Base-by-base conservation (phyloP, 2,329 filamentous ascomycete genomes). In the Xylariaceae sp. region DNA sequence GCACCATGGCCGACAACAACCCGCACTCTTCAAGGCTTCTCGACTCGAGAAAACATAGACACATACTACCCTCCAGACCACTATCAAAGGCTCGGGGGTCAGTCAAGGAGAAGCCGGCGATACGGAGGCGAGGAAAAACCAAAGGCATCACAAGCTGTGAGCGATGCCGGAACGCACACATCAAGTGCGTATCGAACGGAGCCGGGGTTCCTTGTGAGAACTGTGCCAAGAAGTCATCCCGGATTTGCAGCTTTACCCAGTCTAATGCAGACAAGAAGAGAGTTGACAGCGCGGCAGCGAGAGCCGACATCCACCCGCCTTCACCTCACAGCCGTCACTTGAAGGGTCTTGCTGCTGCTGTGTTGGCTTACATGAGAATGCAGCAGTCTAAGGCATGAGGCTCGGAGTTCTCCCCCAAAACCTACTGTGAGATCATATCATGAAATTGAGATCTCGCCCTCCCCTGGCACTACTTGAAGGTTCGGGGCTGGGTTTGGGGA, bases 141-240 rank as follows among this genome's bases (percentile, higher is more conserved):
- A 62, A 60, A 12, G 57, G 57, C 1, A 57, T 62, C n/a, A 62
- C 54, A 14, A 62, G 60, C 19, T 62, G 60, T 26, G 57, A 60
- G 42, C 48, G 57, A 20, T 62, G 60, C 10, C 53, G 60, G 2
- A 52, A 52, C 4, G 52, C 57, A 2, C 60, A 62, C 21, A 46
- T 58, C 19, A 62, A 62, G 23, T 62, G 60, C 29, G 52, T 60
- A 14, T 50, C 52, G 5, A 50, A 23, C 18, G 57, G 57, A 9
- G 29, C 20, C 2, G 52, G 57, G n/a, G 44, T 50, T 7, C 26
- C 57, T 26, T 62, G 60, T n/a, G 54, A 50, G 23, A 58, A 52
- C 29, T 62, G 60, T 37, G 57, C 54, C 20, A 60, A 60, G 20
- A 41, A 57, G 20, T 45, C 57, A 3, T 46, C 49, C 20, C 40